Evolutionary conservation across 2,329 filamentous ascomycete species (phyloP).

Genomic region (Verruconis gallopava): DNA sequence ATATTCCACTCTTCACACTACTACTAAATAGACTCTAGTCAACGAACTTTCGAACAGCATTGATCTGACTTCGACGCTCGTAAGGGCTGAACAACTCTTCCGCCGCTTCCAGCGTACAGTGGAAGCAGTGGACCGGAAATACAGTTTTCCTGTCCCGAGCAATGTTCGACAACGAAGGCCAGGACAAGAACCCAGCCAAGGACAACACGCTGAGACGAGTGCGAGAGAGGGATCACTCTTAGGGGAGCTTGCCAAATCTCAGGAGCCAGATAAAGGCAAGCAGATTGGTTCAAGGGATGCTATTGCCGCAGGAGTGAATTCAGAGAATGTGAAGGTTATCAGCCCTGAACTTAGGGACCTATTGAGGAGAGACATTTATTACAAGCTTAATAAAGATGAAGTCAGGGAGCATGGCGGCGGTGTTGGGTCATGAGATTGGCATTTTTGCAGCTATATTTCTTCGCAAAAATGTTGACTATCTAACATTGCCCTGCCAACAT

Average conservation of each 20-base stretch:
- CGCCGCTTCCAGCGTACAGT: constrained; percentile 76
- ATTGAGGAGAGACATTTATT: constrained; percentile 46
- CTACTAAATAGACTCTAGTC: constrained; percentile 39
- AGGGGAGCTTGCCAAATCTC: constrained; percentile 13
- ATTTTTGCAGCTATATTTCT: too few relatives aligned
- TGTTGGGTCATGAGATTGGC: constrained; percentile 13
- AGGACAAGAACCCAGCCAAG: constrained; percentile 9
- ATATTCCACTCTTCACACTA: neutral
- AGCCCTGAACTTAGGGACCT: constrained; percentile 49
- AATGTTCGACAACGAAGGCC: constrained; percentile 36
- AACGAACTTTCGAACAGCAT: constrained; percentile 93
- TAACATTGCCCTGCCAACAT: too few relatives aligned
- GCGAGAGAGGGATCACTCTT: constrained; percentile 2
- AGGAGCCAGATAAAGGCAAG: neutral
- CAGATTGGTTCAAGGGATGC: too few relatives aligned
- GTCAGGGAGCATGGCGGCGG: constrained; percentile 34
- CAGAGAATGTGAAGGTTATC: constrained; percentile 32
- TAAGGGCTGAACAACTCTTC: constrained; percentile 81
- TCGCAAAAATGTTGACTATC: too few relatives aligned
- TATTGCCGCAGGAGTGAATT: neutral
- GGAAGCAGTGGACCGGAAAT: constrained; percentile 83
- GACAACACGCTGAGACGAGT: neutral
- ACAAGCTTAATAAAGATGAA: constrained; percentile 33
- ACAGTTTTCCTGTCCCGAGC: constrained; percentile 57
- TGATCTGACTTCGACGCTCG: constrained; percentile 73